Conservation (phyloP, 1,284 basidiomycete genomes). For the Trichosporon asahii region DNA sequence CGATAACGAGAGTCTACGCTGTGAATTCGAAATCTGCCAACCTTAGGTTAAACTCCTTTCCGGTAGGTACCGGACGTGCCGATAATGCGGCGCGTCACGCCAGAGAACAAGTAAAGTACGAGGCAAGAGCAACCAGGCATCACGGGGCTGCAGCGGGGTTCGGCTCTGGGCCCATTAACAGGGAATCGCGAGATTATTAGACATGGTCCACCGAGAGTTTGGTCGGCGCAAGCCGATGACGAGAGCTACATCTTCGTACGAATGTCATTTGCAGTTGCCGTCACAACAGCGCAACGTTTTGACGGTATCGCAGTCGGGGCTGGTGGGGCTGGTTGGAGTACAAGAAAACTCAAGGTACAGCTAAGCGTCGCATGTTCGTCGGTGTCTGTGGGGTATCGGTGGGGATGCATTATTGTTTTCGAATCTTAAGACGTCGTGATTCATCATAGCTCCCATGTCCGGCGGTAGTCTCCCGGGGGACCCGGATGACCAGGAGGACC, state of each 20-base stretch:
- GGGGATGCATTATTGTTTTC: not conserved
- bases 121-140: not conserved
- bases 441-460: slow-evolving; percentile 1
- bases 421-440: not conserved
- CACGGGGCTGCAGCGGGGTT: too few species aligned
- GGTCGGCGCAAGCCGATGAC: slow-evolving; percentile 3
- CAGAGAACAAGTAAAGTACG: not conserved
- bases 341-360: not conserved
- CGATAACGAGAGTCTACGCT: not conserved
- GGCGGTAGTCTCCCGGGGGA: not conserved
- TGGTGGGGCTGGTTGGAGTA: not conserved
- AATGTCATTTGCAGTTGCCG: not conserved
- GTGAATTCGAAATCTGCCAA: not conserved
- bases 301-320: not conserved
- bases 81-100: not conserved
- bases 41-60: not conserved
- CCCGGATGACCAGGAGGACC: not conserved
- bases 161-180: too few species aligned
- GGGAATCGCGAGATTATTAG: not conserved
- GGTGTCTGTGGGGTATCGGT: not conserved
- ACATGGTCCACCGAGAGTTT: too few species aligned
- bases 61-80: not conserved
- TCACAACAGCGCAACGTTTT: not conserved
- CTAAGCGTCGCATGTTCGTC: not conserved
- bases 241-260: not conserved